Evolutionary conservation across 331 rosid species (phyloP).

Genomic region (Pyrus hybrid): DNA sequence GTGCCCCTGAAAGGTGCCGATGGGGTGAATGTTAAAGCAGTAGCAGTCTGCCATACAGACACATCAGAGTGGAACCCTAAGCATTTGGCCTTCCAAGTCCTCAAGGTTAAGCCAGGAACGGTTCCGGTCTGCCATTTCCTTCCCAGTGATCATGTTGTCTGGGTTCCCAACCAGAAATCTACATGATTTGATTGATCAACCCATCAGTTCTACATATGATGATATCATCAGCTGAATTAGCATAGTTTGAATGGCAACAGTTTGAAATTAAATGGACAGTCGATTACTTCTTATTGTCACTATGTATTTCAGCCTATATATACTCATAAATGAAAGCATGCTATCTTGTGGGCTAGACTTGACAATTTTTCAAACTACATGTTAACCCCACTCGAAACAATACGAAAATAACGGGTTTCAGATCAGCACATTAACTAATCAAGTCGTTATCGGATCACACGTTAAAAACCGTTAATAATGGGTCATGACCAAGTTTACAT

Average conservation of each 20-base stretch:
- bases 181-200: not conserved
- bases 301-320: not conserved
- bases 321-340: too few species aligned
- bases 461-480: too few species aligned
- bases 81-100: slow-evolving; percentile 75
- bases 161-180: slow-evolving; percentile 46
- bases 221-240: not conserved
- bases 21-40: slow-evolving; percentile 48
- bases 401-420: too few species aligned
- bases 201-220: not conserved
- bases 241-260: not conserved
- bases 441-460: too few species aligned
- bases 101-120: slow-evolving; percentile 70
- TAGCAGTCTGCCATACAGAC: slow-evolving; percentile 60
- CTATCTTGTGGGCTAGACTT: too few species aligned
- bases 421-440: too few species aligned
- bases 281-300: not conserved
- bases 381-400: too few species aligned
- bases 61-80: slow-evolving; percentile 77
- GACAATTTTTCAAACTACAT: too few species aligned
- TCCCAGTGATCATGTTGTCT: slow-evolving; percentile 60
- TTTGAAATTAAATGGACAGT: not conserved
- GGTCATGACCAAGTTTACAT: too few species aligned
- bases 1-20: slow-evolving; percentile 46
- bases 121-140: slow-evolving; percentile 78